Conservation (phyloP, 2,329 filamentous ascomycete species). For the Bipolaris oryzae region DNA sequence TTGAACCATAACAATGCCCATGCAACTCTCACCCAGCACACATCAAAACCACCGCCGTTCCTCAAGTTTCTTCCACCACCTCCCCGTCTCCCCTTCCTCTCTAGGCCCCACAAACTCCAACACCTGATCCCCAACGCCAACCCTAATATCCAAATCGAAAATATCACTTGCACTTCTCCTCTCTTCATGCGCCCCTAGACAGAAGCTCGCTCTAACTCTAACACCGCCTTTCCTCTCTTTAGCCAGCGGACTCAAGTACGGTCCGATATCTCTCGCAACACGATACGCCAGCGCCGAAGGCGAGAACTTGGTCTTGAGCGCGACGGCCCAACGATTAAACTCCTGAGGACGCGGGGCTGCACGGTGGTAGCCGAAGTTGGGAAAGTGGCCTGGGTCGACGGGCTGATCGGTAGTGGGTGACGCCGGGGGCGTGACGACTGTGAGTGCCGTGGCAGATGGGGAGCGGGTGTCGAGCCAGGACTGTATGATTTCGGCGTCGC, state of each 20-base stretch:
- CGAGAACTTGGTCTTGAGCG: constrained; percentile 48
- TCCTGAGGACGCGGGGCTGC: constrained; percentile 24
- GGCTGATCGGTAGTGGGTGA: constrained; percentile 29
- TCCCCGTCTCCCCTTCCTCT: constrained; percentile 51
- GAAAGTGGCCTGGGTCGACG: constrained; percentile 39
- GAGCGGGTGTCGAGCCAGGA: constrained; percentile 53
- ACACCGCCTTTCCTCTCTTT: constrained; percentile 51
- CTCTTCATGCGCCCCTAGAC: constrained; percentile 45
- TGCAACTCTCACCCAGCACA: not conserved
- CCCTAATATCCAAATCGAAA: constrained; percentile 54
- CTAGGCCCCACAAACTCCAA: constrained; percentile 52
- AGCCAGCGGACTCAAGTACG: constrained; percentile 49
- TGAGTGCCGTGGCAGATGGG: constrained; percentile 48
- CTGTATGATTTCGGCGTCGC: constrained; percentile 52
- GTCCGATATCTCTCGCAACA: constrained; percentile 49
- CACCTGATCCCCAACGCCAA: constrained; percentile 50
- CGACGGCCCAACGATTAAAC: constrained; percentile 51
- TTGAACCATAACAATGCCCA: not conserved
- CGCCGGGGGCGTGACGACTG: constrained; percentile 40
- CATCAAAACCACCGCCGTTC: constrained; percentile 53
- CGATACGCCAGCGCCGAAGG: constrained; percentile 51
- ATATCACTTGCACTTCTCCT: constrained; percentile 45
- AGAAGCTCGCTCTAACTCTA: constrained; percentile 54
- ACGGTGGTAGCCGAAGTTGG: constrained; percentile 23
- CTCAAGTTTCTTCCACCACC: constrained; percentile 52